Base-by-base conservation (phyloP, 352 stramenopile genomes). In the Phytophthora tentaculata region DNA sequence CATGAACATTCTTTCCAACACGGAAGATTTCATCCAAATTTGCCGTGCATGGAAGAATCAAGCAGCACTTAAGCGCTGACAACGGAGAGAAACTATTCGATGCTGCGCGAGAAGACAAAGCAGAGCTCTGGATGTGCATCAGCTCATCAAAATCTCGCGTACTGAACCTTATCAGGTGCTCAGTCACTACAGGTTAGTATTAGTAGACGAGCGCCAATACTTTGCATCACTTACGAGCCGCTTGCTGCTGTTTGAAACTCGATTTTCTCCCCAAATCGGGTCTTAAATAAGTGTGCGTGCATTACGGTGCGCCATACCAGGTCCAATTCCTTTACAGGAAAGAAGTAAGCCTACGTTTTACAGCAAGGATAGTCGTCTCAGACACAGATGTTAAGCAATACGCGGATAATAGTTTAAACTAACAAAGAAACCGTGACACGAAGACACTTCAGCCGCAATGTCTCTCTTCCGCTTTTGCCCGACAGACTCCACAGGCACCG, bases 141-240 rank as follows among this genome's bases (percentile, higher is more conserved):
- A 94, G 65, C 51, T 94, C 86, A 62, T 94, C 86, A 69, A 94
- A 94, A 51, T 92, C 83, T 17, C 73, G 79, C 63, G 73, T 79
- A 50, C 77, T 74, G 57, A 82, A 89, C 8, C 84, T 91, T 59
- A 16, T 24, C n/a, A 59, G 6, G 14, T 39, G 64, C 24, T 6
- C 35, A 56, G n/a, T n/a, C n/a, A n/a, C n/a, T 26, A 19, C 7
- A 39, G 37, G 14, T 48, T 55, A 49, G 23, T 50, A 55, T n/a
- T 37, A 17, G 32, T 12, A 1, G 52, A 14, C 32, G 9, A 16
- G 5, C 32, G 9, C 10, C 32, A 39, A 32, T 32, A 8, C 2
- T 39, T 39, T 3, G 37, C 26, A 53, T 0, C 13, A 81, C 84
- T 37, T 81, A 91, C 84, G 58, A 20, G 54, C 77, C 84, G 24